These are phyloP conservation scores for Dalechampia spathulata DNA, from an alignment of 441 rosid species.

Conservation along the genomic window DNA sequence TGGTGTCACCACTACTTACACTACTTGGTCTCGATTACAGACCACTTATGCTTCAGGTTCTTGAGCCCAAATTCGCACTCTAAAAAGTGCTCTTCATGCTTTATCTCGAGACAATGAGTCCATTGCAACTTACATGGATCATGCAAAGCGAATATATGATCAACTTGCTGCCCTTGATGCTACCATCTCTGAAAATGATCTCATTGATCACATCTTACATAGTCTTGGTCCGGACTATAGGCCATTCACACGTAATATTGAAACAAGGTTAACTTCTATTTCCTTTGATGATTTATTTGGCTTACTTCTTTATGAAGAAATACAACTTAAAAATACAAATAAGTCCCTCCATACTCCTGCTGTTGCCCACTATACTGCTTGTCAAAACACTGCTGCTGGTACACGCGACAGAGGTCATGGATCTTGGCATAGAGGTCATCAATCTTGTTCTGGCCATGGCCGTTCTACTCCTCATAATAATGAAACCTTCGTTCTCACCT, in stretches of 20 bases:
- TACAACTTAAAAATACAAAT: neutral
- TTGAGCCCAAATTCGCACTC: neutral
- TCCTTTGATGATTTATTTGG: neutral
- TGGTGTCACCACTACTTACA: neutral
- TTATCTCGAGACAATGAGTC: neutral
- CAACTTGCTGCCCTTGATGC: neutral
- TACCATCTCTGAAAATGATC: neutral
- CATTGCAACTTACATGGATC: neutral
- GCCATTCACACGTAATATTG: neutral
- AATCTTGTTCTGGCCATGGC: neutral
- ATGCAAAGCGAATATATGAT: neutral
- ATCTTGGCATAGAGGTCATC: too few relatives aligned
- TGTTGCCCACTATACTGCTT: neutral
- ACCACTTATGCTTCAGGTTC: neutral
- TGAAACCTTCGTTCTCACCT: neutral
- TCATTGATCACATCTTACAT: neutral
- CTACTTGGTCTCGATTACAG: neutral
- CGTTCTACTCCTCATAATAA: neutral
- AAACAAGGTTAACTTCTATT: rapidly evolving
- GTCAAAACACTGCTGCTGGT: neutral
- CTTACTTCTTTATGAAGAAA: neutral
- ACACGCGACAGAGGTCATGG: too few relatives aligned
- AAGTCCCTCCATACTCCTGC: neutral
- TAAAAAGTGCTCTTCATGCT: neutral
- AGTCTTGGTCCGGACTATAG: neutral